A percentile compares a stretch with the other conserved stretches of the same genome.
Conservation (phyloP, 768 basidiomycete genomes). For the Gelatoporia subvermispora region DNA sequence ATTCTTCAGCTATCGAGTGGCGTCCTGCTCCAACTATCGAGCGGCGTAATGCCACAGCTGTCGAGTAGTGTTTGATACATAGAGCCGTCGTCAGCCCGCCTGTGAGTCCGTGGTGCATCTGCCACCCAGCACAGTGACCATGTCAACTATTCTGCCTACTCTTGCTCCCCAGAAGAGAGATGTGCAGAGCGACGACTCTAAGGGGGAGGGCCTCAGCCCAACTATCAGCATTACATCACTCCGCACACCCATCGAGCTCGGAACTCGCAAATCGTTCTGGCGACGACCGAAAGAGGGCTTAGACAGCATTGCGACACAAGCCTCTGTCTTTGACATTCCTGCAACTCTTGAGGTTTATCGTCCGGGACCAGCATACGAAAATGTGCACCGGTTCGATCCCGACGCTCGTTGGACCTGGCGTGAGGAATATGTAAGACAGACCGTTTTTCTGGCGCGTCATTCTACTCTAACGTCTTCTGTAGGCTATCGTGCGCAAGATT, state of each 20-base stretch:
- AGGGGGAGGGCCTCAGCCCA: conserved; percentile 14
- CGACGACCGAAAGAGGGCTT: conserved; percentile 31
- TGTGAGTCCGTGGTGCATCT: too few species aligned
- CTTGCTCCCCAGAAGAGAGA: too few species aligned
- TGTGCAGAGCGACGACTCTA: conserved; percentile 2
- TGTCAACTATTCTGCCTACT: conserved; percentile 12
- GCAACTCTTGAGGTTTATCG: conserved; percentile 43
- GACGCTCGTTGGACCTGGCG: conserved; percentile 66
- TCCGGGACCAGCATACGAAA: conserved; percentile 53
- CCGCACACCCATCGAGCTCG: conserved; percentile 24
- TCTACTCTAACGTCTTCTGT: conserved; percentile 13
- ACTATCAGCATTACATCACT: conserved; percentile 16
- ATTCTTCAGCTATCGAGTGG: background rate
- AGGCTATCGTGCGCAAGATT: conserved; percentile 49
- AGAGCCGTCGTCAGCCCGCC: too few species aligned
- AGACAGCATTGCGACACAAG: conserved; percentile 54
- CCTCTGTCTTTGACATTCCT: conserved; percentile 60
- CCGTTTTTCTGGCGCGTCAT: background rate
- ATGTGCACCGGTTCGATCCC: conserved; percentile 60
- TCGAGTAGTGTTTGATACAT: background rate
- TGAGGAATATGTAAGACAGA: conserved; percentile 48
- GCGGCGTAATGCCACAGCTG: too few species aligned
- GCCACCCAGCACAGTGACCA: background rate
- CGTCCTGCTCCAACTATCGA: too few species aligned
- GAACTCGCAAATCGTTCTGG: conserved; percentile 24